Percentiles rank a stretch among this genome's conserved stretches.
Conservation (phyloP, 805 yeast species). For the Debaryomyces hansenii region DNA sequence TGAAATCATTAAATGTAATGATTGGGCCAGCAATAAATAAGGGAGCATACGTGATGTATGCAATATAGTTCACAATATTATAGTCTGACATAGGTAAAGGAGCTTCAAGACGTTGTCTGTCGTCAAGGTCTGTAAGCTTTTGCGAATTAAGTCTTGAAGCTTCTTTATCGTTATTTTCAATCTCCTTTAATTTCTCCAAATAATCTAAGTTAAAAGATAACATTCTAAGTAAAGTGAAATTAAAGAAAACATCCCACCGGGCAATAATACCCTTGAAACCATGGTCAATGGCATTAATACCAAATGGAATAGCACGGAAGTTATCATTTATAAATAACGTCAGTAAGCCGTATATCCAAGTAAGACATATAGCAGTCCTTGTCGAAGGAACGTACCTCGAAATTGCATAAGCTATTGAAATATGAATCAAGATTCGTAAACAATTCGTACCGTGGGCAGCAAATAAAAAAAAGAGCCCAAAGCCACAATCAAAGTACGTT, state of each 20-base stretch:
- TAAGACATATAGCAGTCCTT: conserved; percentile 38
- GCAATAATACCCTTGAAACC: conserved; percentile 72
- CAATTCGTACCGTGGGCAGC: conserved; percentile 81
- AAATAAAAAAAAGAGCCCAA: conserved; percentile 67
- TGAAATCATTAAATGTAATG: conserved; percentile 85
- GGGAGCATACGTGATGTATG: conserved; percentile 84
- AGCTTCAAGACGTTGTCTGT: conserved; percentile 63
- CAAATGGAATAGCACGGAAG: conserved; percentile 55
- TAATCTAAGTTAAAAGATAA: conserved; percentile 83
- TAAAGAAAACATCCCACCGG: conserved; percentile 96
- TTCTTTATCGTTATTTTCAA: conserved; percentile 7
- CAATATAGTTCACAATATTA: conserved; percentile 61
- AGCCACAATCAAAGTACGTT: conserved; percentile 65
- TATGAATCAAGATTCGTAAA: conserved; percentile 59
- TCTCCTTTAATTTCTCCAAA: conserved; percentile 37
- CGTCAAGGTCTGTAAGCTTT: conserved; percentile 38
- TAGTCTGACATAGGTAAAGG: conserved; percentile 65
- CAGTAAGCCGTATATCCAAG: conserved; percentile 82
- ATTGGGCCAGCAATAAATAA: conserved; percentile 94
- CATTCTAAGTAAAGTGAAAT: conserved; percentile 82
- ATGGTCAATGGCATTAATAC: conserved; percentile 57
- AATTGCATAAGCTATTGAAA: conserved; percentile 52
- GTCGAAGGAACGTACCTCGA: conserved; percentile 38
- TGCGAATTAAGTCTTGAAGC: conserved; percentile 6
- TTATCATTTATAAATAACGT: conserved; percentile 77